Evolutionary conservation across 371 early-diverging fungal species (phyloP).

Genomic region (Lichtheimia hyalospora): DNA sequence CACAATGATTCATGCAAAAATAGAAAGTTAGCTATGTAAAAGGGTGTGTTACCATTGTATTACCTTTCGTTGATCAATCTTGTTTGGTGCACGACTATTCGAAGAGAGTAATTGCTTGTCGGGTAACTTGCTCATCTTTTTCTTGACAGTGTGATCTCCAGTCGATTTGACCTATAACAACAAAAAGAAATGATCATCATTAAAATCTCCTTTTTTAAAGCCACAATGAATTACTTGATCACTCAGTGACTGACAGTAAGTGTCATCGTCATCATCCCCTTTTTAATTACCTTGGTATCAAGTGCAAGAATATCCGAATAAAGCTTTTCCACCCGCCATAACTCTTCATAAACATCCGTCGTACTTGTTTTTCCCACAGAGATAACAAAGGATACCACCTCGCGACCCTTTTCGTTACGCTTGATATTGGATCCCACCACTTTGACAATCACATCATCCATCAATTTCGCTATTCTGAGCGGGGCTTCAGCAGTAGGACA

Average conservation of each 20-base stretch:
- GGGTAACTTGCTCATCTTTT: slow-evolving; percentile 73
- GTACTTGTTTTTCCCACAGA: slow-evolving; percentile 37
- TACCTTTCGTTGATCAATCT: slow-evolving; percentile 73
- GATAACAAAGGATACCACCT: slow-evolving; percentile 63
- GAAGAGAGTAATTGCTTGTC: slow-evolving; percentile 79
- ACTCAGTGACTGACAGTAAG: no score
- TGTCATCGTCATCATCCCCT: not conserved
- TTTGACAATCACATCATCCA: slow-evolving; percentile 21
- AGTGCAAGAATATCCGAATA: slow-evolving; percentile 81
- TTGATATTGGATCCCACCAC: slow-evolving; percentile 75
- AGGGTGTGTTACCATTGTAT: not conserved
- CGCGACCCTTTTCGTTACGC: slow-evolving; percentile 76
- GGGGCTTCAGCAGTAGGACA: no score
- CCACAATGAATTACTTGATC: no score
- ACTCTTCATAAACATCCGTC: slow-evolving; percentile 35
- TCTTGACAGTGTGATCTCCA: slow-evolving; percentile 17
- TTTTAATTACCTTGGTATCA: slow-evolving; percentile 65
- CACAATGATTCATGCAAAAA: slow-evolving; percentile 2
- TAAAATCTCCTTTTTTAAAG: no score
- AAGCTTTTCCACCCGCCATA: slow-evolving; percentile 84
- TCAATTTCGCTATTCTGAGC: not conserved
- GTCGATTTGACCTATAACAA: slow-evolving; percentile 46
- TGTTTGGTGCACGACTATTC: slow-evolving; percentile 64
- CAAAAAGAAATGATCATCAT: not conserved
- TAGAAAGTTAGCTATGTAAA: not conserved